These are phyloP conservation scores for Cenchrus americanus DNA, from an alignment of 176 grass and related monocot species.

Conservation along the genomic window DNA sequence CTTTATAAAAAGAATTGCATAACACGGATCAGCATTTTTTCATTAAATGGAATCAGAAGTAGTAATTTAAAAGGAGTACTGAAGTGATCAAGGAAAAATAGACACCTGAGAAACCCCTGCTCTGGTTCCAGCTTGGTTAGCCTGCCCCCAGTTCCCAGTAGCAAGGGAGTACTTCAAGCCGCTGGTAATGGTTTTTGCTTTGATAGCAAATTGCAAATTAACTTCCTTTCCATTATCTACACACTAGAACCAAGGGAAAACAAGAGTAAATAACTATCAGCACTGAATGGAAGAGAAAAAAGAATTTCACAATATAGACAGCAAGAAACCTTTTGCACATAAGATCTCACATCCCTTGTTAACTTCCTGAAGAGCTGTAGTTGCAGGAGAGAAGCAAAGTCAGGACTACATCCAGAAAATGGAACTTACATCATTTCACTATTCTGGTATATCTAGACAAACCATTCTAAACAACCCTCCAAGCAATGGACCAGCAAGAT, in stretches of 20 bases:
- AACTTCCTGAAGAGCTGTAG: constrained; percentile 97
- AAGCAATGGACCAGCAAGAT: constrained; percentile 98
- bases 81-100: constrained; percentile 31
- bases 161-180: constrained; percentile 86
- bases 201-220: constrained; percentile 99
- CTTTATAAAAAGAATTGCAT: constrained; percentile 41
- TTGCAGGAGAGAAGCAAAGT: constrained; percentile 30
- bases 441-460: constrained; percentile 44
- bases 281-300: constrained; percentile 5
- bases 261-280: constrained; percentile 40
- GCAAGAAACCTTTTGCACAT: constrained; percentile 91
- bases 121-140: constrained; percentile 93
- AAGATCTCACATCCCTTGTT: constrained; percentile 95
- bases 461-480: constrained; percentile 98
- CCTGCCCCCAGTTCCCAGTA: constrained; percentile 92
- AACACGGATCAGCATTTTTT: constrained; percentile 21
- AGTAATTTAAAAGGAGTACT: background rate
- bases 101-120: constrained; percentile 96
- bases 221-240: constrained; percentile 99
- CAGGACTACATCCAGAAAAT: constrained; percentile 29
- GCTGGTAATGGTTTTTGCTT: constrained; percentile 97
- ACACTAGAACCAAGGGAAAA: constrained; percentile 60
- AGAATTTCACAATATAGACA: constrained; percentile 22
- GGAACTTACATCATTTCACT: constrained; percentile 5
- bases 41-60: constrained; percentile 27